Conservation (phyloP, 2,329 filamentous ascomycete species). For the Rhytidhysteron rufulum region DNA sequence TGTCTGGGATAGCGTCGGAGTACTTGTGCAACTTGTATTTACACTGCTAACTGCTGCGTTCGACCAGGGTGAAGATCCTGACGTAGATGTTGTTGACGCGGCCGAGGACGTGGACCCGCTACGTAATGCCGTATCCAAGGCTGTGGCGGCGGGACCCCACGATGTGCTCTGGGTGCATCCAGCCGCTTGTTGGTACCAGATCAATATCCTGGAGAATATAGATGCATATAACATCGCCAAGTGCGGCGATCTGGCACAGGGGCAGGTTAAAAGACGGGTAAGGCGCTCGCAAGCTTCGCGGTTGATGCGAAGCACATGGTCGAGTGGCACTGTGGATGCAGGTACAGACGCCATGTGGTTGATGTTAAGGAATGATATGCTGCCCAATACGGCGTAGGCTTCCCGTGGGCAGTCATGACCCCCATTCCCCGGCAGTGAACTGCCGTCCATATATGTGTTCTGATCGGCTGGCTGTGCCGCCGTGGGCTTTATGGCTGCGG, state of each 20-base stretch:
- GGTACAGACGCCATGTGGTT: not conserved
- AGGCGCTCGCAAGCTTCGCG: constrained; percentile 21
- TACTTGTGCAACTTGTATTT: not conserved
- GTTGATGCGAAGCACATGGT: constrained; percentile 19
- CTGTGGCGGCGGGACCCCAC: constrained; percentile 1
- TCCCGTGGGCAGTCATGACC: constrained; percentile 9
- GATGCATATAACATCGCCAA: constrained; percentile 21
- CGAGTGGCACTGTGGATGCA: constrained; percentile 10
- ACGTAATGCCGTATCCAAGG: too few species aligned
- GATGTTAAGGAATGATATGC: constrained; percentile 4
- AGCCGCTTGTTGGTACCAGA: constrained; percentile 19
- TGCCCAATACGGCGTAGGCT: constrained; percentile 8
- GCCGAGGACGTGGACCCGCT: too few species aligned
- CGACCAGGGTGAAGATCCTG: not conserved
- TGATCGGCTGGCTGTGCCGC: not conserved
- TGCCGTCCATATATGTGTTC: not conserved
- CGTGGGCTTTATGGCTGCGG: not conserved
- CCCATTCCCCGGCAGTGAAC: too few species aligned
- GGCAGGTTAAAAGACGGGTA: constrained; percentile 13
- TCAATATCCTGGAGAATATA: constrained; percentile 18
- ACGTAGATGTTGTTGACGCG: not conserved
- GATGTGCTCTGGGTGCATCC: constrained; percentile 7
- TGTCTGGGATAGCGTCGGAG: not conserved
- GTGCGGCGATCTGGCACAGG: constrained; percentile 15
- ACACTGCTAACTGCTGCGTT: not conserved